Evolutionary conservation across 345 rosid species (phyloP).

Genomic region (Eucalyptus lansdowneana): DNA sequence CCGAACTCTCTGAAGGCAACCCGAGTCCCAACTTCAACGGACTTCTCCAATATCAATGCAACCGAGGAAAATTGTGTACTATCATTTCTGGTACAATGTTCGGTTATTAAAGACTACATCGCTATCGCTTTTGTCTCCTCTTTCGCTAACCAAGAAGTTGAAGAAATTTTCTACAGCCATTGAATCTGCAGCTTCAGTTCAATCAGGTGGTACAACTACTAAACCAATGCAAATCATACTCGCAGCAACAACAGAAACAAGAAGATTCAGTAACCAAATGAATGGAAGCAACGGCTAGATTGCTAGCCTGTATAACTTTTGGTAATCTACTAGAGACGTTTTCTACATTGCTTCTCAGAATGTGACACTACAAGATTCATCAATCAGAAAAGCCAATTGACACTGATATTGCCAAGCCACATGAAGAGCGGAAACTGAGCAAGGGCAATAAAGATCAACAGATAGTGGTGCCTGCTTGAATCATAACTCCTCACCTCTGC

Average conservation of each 20-base stretch:
- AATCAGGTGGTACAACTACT: not conserved
- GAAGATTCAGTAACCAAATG: not conserved
- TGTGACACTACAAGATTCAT: slow-evolving; percentile 4
- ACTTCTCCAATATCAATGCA: not conserved
- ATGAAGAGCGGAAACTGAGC: slow-evolving; percentile 79
- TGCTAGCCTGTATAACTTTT: not conserved
- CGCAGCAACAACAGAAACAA: not conserved
- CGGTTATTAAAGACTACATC: not conserved
- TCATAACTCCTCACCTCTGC: slow-evolving; percentile 82
- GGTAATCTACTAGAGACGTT: slow-evolving; percentile 2
- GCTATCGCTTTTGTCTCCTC: not conserved
- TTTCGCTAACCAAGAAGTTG: not conserved
- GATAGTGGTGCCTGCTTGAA: slow-evolving; percentile 85
- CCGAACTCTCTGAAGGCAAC: not conserved
- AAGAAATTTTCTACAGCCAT: not conserved
- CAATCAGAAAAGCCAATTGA: slow-evolving; percentile 60
- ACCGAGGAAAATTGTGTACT: not conserved
- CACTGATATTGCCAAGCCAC: slow-evolving; percentile 91
- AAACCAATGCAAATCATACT: not conserved
- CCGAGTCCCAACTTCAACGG: not conserved
- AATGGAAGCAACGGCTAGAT: not conserved
- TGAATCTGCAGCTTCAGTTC: not conserved
- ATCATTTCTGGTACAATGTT: not conserved
- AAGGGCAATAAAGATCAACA: slow-evolving; percentile 75
- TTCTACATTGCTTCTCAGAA: slow-evolving; percentile 2